A percentile compares a stretch with the other conserved stretches of the same genome.
phyloP scores from a whole-genome alignment of 345 rosid species.

The Salix exigua region DNA sequence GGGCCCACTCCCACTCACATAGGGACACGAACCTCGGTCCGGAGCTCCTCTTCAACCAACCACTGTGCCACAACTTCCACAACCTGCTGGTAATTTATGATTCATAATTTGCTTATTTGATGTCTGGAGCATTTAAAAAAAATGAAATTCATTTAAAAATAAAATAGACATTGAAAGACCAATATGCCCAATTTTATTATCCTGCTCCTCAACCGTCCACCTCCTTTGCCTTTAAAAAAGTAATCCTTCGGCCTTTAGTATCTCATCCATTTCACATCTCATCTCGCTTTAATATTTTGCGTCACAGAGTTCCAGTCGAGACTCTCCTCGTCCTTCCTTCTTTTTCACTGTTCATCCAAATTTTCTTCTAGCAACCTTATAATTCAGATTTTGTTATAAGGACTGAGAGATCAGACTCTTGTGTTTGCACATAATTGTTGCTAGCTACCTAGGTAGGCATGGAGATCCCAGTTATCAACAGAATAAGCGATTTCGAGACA shows the following conservation, averaged over 20 bases:
- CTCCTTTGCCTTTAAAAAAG: constrained; percentile 21
- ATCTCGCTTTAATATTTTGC: neutral
- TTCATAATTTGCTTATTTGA: too few relatives aligned
- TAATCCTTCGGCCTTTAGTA: neutral
- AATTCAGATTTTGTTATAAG: neutral
- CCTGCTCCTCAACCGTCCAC: neutral
- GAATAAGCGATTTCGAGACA: constrained; percentile 57
- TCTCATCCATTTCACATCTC: neutral
- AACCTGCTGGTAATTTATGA: too few relatives aligned
- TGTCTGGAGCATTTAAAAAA: too few relatives aligned
- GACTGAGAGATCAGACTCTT: neutral
- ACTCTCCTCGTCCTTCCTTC: neutral
- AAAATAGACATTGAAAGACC: neutral
- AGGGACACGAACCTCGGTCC: too few relatives aligned
- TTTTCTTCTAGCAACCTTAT: neutral
- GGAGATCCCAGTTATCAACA: constrained; percentile 63
- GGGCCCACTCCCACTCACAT: too few relatives aligned
- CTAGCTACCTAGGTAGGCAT: constrained; percentile 16
- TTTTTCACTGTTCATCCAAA: neutral
- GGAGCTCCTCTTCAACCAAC: too few relatives aligned
- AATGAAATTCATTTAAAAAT: neutral
- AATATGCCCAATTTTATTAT: neutral
- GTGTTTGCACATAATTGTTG: neutral
- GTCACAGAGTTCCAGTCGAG: neutral
- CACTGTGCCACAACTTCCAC: too few relatives aligned